These are phyloP conservation scores for Xylaria cubensis DNA, from an alignment of 495 filamentous ascomycete genomes.

Conservation along the genomic window DNA sequence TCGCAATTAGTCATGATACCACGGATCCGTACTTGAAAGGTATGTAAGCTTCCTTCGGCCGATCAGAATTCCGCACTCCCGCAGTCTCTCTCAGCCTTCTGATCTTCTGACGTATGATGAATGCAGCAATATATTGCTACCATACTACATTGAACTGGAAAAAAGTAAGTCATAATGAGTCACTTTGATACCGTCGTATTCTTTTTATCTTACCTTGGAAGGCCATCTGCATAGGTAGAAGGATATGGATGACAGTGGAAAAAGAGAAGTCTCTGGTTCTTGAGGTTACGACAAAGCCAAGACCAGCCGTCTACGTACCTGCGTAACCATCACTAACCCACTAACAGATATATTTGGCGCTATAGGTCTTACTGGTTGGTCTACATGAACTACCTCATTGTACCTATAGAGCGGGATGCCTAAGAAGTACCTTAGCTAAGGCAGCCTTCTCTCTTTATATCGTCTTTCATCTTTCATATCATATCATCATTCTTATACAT, in stretches of 20 bases:
- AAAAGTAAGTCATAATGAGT: not conserved
- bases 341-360: not conserved
- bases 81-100: not conserved
- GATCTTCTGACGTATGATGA: not conserved
- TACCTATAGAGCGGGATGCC: not conserved
- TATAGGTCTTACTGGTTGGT: not conserved
- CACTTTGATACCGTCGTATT: not conserved
- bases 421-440: not conserved
- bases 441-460: not conserved
- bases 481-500: constrained; percentile 6
- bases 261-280: constrained; percentile 3
- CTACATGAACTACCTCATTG: no score
- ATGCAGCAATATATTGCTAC: not conserved
- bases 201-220: not conserved
- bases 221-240: not conserved
- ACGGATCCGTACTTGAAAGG: not conserved
- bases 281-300: not conserved
- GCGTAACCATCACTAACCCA: not conserved
- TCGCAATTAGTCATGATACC: not conserved
- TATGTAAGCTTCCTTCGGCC: not conserved
- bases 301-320: not conserved
- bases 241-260: constrained; percentile 5
- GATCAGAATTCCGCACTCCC: not conserved
- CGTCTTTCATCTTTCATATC: constrained; percentile 9
- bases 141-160: not conserved